Conservation (phyloP, 148 eudicot genomes). For the Talinum fruticosum region DNA sequence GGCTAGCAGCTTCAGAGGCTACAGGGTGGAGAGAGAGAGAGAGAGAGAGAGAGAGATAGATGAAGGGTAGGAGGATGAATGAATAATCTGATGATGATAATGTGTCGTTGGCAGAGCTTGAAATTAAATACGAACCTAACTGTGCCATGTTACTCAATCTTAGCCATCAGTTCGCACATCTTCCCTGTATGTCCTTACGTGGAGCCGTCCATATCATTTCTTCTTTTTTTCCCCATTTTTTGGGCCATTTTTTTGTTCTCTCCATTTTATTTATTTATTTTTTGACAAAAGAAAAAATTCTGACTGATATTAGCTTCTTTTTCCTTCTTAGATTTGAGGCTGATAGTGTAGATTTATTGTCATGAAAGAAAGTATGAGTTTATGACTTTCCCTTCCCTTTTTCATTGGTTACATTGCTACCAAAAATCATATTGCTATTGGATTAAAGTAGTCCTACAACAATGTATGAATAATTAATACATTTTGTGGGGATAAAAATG, state of each 20-base stretch:
- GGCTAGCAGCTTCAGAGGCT: conserved; percentile 3
- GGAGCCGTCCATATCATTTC: conserved; percentile 19
- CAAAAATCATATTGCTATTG: no score
- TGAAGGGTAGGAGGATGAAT: neutral
- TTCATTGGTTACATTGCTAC: no score
- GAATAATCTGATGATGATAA: conserved; percentile 9
- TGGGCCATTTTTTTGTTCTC: neutral
- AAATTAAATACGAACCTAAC: conserved; percentile 32
- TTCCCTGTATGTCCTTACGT: conserved; percentile 23
- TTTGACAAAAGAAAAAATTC: neutral
- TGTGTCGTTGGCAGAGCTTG: conserved; percentile 18
- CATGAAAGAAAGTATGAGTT: no score
- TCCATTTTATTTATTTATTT: neutral
- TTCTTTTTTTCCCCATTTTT: neutral
- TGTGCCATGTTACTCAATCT: conserved; percentile 21
- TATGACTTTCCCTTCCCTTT: no score
- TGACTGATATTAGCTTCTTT: no score
- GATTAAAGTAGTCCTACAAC: no score
- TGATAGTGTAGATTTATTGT: no score
- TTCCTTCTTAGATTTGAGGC: no score
- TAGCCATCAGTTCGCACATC: conserved; percentile 19
- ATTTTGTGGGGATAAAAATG: no score
- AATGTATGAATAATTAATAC: no score
- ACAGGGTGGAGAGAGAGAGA: neutral
- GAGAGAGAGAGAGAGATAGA: neutral